Evolutionary conservation across 352 stramenopile genomes (phyloP).

Genomic region (Pythium chondricola): DNA sequence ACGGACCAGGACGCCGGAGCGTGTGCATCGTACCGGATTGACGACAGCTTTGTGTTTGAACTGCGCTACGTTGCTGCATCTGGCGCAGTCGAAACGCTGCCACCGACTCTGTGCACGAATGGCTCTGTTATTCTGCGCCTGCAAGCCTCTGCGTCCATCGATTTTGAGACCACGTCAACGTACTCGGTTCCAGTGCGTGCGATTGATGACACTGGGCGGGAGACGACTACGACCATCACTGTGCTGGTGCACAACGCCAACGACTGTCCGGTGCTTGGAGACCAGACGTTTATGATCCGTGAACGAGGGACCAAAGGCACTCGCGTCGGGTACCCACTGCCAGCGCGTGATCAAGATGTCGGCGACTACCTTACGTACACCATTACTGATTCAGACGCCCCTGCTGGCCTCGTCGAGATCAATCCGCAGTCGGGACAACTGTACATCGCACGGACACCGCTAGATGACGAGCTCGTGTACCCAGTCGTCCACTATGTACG

Average conservation of each 20-base stretch:
- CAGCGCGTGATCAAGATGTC: conserved; percentile 43
- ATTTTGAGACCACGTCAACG: conserved; percentile 32
- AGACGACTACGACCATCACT: conserved; percentile 15
- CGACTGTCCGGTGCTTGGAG: conserved; percentile 40
- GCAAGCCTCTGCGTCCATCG: neutral
- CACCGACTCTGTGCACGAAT: conserved; percentile 9
- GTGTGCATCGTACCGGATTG: conserved; percentile 40
- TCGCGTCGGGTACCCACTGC: conserved; percentile 43
- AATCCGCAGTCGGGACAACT: conserved; percentile 43
- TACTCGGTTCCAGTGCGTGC: conserved; percentile 26
- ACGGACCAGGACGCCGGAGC: conserved; percentile 33
- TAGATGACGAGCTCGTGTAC: conserved; percentile 29
- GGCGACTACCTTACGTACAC: conserved; percentile 38
- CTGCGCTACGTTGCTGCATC: conserved; percentile 9
- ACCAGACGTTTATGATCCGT: conserved; percentile 34
- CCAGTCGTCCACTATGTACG: conserved; percentile 23
- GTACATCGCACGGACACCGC: conserved; percentile 21
- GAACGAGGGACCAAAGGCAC: conserved; percentile 25
- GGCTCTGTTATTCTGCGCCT: conserved; percentile 14
- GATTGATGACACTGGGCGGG: conserved; percentile 33
- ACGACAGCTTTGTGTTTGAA: conserved; percentile 8
- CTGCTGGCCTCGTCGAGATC: conserved; percentile 30
- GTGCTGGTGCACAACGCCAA: conserved; percentile 43
- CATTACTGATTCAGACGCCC: conserved; percentile 22
- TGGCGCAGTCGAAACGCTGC: conserved; percentile 3